Evolutionary conservation across 805 yeast species (phyloP), one percentile per base, ranked within the genome.

Genomic region (Metschnikowia shivogae): DNA sequence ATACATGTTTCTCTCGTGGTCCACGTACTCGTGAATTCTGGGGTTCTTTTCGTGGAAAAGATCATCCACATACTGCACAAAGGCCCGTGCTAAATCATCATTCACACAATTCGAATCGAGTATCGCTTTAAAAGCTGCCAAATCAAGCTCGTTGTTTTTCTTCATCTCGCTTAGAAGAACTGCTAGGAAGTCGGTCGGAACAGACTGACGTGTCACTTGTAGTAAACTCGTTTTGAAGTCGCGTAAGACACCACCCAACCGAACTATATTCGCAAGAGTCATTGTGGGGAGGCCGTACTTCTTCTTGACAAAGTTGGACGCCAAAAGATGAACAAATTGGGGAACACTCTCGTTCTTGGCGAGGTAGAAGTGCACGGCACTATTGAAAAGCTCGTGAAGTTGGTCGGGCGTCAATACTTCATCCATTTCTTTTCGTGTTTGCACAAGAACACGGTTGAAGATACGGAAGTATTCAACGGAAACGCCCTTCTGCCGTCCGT

Each of bases 11-110:
- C 55, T 51, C 22, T 69, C 65, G 36, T 54, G 39, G 46, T 68
- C 55, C 37, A 59, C 47, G 54, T 61, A 69, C 49, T 70, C 72
- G 48, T 71, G 76, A 9, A 60, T 57, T n/a, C 47, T 43, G 0
- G 73, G 73, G 17, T 57, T 57, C 4, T 47, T 34, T 6, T 60
- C 59, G 6, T 45, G 47, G 47, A 57, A 70, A 14, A 68, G 43
- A 6, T 49, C 41, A 35, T 69, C 71, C 10, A 68, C 49, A 43
- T 66, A 62, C 10, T 33, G 33, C 12, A 63, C 59, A 39, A 58
- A 58, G 7, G 42, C 26, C 4, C 26, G 9, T 41, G 53, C 61
- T 31, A 65, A 59, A 12, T 36, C 46, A 19, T 56, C 62, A 41
- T 57, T 58, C 11, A 68, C 27, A 5, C 22, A n/a, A 8, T 38